Evolutionary conservation across 1,284 basidiomycete species (phyloP).

Genomic region (Kwoniella shivajii): DNA sequence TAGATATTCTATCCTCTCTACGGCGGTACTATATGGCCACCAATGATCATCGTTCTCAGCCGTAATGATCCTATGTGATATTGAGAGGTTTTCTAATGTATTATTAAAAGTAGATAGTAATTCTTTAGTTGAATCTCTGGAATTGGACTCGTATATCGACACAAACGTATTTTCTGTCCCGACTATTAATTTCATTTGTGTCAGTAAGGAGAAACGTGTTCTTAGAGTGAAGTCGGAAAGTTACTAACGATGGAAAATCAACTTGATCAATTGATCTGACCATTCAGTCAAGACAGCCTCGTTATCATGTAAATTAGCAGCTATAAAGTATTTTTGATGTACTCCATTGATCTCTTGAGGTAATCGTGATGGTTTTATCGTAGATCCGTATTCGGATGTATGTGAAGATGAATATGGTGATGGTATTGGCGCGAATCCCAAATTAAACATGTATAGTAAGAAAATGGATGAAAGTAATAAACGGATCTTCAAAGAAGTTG

Average conservation of each 20-base stretch:
- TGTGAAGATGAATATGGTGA: too few species aligned
- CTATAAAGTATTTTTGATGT: slow-evolving; percentile 31
- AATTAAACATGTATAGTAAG: slow-evolving; percentile 19
- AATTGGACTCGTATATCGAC: slow-evolving; percentile 63
- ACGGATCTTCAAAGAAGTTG: neutral
- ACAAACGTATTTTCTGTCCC: slow-evolving; percentile 61
- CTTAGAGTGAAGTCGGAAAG: neutral
- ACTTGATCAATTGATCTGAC: slow-evolving; percentile 22
- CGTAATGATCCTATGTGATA: slow-evolving; percentile 52
- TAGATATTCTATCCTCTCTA: slow-evolving; percentile 58
- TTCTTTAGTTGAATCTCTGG: slow-evolving; percentile 56
- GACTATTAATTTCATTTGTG: slow-evolving; percentile 39
- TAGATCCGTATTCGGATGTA: too few species aligned
- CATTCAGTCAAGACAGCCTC: slow-evolving; percentile 27
- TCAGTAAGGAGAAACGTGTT: neutral
- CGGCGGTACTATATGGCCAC: slow-evolving; percentile 51
- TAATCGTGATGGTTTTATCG: slow-evolving; percentile 14
- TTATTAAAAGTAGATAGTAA: slow-evolving; percentile 54
- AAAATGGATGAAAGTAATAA: slow-evolving; percentile 15
- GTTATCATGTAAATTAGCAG: slow-evolving; percentile 42
- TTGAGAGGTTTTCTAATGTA: slow-evolving; percentile 45
- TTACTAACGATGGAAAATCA: slow-evolving; percentile 30
- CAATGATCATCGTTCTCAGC: slow-evolving; percentile 31
- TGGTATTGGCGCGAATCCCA: slow-evolving; percentile 19
- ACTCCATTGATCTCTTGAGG: slow-evolving; percentile 5